phyloP scores from a whole-genome alignment of 768 basidiomycete genomes.

The Podaxis sp. region DNA sequence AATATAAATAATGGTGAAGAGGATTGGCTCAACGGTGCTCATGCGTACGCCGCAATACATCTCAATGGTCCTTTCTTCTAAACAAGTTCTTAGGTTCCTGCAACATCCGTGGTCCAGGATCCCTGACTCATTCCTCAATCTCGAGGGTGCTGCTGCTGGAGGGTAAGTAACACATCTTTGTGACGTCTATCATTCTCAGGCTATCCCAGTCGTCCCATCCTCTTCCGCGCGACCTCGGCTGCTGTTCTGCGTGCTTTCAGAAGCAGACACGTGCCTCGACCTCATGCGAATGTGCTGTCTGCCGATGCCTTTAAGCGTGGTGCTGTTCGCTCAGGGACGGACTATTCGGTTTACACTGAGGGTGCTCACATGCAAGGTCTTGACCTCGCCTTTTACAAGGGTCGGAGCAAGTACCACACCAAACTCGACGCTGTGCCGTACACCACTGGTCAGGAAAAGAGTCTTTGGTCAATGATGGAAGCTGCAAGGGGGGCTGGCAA shows the following conservation, averaged over 20 bases:
- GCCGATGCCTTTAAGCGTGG: constrained; percentile 67
- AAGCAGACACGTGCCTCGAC: constrained; percentile 46
- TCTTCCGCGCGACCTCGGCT: constrained; percentile 69
- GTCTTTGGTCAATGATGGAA: constrained; percentile 80
- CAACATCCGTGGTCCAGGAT: constrained; percentile 72
- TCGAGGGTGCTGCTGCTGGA: constrained; percentile 78
- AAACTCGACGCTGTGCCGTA: constrained; percentile 63
- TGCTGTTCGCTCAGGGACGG: constrained; percentile 64
- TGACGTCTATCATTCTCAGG: background rate
- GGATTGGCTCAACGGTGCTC: constrained; percentile 69
- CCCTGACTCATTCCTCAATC: constrained; percentile 67
- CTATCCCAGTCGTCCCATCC: constrained; percentile 55
- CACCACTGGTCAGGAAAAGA: constrained; percentile 45
- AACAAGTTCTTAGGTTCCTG: constrained; percentile 46
- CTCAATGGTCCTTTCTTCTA: background rate
- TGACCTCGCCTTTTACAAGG: constrained; percentile 76
- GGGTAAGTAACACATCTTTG: constrained; percentile 41
- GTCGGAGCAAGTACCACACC: constrained; percentile 75
- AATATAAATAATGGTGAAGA: constrained; percentile 89
- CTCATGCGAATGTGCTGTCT: constrained; percentile 68
- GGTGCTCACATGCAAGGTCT: constrained; percentile 55
- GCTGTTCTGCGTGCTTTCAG: constrained; percentile 52
- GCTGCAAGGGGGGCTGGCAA: constrained; percentile 49
- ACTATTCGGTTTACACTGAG: constrained; percentile 62
- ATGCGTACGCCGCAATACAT: constrained; percentile 34